Percentiles rank a stretch among this genome's conserved stretches.
Evolutionary conservation across 164 flowering plant species (phyloP).

Genomic region (Magnolia sinica): DNA sequence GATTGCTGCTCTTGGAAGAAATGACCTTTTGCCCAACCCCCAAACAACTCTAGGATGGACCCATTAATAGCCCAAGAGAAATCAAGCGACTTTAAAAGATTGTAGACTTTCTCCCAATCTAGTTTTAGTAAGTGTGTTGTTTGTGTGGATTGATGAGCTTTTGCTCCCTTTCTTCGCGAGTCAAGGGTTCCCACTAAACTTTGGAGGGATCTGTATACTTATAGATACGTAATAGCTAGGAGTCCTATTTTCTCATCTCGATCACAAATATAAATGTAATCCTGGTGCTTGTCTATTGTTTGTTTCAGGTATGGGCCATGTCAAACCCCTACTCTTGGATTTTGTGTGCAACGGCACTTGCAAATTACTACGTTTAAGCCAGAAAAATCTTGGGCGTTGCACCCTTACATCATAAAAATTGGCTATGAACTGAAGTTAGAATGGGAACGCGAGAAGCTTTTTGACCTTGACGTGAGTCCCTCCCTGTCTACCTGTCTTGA

Average conservation of each 20-base stretch:
- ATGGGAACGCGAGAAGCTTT: slow-evolving; percentile 79
- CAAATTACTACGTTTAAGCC: slow-evolving; percentile 87
- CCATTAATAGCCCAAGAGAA: not conserved
- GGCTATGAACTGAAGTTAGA: slow-evolving; percentile 85
- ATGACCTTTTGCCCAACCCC: not conserved
- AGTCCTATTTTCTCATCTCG: not conserved
- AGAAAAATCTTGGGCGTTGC: slow-evolving; percentile 82
- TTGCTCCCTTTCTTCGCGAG: too few relatives aligned
- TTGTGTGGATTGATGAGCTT: too few relatives aligned
- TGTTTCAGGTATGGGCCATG: slow-evolving; percentile 93
- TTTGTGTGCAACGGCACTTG: slow-evolving; percentile 90
- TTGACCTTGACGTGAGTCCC: slow-evolving; percentile 71
- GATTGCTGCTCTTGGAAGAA: too few relatives aligned
- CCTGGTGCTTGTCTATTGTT: not conserved
- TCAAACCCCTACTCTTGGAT: slow-evolving; percentile 98
- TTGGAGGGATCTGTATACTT: too few relatives aligned
- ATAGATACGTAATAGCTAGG: too few relatives aligned
- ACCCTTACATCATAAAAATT: slow-evolving; percentile 49
- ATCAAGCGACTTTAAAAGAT: not conserved
- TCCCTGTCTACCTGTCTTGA: slow-evolving; percentile 3
- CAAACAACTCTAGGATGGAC: not conserved
- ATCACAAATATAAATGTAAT: not conserved
- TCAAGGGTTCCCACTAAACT: too few relatives aligned
- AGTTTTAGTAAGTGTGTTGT: not conserved
- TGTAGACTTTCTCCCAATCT: not conserved